Evolutionary conservation across 2,329 filamentous ascomycete genomes (phyloP), one percentile per base, ranked within the genome.

Genomic region (Paecilomyces fulvus): DNA sequence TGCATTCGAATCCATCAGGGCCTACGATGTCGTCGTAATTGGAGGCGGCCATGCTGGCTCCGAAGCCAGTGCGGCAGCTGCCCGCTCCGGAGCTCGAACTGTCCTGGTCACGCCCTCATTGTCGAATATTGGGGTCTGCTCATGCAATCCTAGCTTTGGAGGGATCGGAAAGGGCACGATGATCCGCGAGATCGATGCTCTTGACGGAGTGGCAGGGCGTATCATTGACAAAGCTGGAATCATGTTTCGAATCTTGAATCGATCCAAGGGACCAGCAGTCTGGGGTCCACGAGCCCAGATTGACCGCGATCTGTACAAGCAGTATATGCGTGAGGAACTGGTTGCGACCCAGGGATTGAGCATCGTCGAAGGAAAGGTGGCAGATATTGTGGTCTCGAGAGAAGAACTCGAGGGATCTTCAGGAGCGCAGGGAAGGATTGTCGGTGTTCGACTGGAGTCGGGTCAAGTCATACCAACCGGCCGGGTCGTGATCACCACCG

Each of bases 111-210:
- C 94, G 1, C 94, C 92, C 1, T 90, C 88, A 58, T 73, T 90
- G 57, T 86, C 92, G 58, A 96, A 96, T 65, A 85, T 97, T 20
- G 92, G 92, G 55, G 90, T 94, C 30, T 97, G 92, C 76, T 96
- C 92, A 33, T 97, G 92, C 76, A 97, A 97, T 70, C 92, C 92
- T 1, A 95, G 90, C 61, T 95, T 99, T 68, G 94, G 94, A 43
- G 94, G 94, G n/a, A 97, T 99, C 64, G 94, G 94, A 49, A 99
- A 99, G 71, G 94, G 94, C 14, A 97, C 90, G 9, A 96, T 99
- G 78, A 79, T 99, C 53, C 86, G 92, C 48, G 94, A 99, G 73
- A 87, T 99, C 30, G 94, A 99, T 76, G 94, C 94, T 0, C 79
- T 99, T 58, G 94, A 97, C 67, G 94, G 94, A 0, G 78, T 99